Conservation (phyloP, 2,329 filamentous ascomycete species). For the Neofusicoccum laricinum region DNA sequence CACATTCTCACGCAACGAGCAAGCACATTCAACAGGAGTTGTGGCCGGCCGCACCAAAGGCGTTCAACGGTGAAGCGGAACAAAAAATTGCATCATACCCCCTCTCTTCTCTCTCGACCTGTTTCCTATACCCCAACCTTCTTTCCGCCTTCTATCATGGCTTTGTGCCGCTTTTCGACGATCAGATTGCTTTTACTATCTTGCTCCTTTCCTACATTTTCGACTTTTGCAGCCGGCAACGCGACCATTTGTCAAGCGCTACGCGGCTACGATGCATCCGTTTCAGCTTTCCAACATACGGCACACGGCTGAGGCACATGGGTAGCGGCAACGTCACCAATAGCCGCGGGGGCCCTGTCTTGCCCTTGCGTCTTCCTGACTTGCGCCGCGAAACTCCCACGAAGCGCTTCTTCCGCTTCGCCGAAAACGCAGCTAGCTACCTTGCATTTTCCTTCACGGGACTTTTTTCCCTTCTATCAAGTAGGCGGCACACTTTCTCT, state of each 20-base stretch:
- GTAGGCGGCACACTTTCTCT: background rate
- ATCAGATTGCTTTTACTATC: background rate
- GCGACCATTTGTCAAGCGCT: background rate
- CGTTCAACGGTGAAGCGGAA: conserved; percentile 9
- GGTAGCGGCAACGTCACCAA: background rate
- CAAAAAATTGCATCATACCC: conserved; percentile 9
- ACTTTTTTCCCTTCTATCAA: no score
- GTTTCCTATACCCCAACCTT: background rate
- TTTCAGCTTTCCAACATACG: background rate
- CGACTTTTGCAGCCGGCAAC: background rate
- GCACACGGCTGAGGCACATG: background rate
- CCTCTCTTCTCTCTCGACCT: background rate
- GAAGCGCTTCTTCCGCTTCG: background rate
- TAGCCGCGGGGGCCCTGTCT: background rate
- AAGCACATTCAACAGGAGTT: conserved; percentile 1
- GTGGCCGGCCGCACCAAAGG: background rate
- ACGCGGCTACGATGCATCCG: background rate
- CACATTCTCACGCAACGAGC: background rate
- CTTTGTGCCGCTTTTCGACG: background rate
- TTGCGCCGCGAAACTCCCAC: background rate
- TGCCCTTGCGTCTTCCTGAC: background rate
- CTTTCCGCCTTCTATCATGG: background rate
- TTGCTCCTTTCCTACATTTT: background rate
- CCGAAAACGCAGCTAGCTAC: background rate
- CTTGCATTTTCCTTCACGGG: background rate